Evolutionary conservation across 2,329 filamentous ascomycete species (phyloP).

Genomic region (Alternaria ventricosa): DNA sequence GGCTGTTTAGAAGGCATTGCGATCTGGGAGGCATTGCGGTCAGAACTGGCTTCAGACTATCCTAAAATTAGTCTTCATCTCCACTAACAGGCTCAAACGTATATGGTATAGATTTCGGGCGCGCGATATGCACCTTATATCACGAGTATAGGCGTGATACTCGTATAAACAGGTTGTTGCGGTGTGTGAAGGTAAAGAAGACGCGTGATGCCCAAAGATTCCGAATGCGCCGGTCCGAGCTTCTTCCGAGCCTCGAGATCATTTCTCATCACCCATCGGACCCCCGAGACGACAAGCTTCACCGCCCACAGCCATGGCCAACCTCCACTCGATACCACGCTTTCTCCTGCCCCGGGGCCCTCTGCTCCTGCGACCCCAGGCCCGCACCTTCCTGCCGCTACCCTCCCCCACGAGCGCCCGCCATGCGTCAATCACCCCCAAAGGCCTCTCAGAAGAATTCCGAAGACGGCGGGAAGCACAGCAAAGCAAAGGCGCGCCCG

Average conservation of each 20-base stretch:
- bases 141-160: background rate
- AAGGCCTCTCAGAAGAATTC: slow-evolving; percentile 41
- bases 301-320: slow-evolving; percentile 37
- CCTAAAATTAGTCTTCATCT: slow-evolving; percentile 1
- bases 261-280: slow-evolving; percentile 17
- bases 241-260: slow-evolving; percentile 18
- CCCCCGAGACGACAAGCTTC: slow-evolving; percentile 24
- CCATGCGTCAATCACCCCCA: slow-evolving; percentile 41
- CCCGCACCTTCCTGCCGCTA: slow-evolving; percentile 25
- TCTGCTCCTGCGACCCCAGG: slow-evolving; percentile 31
- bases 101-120: background rate
- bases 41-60: background rate
- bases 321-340: slow-evolving; percentile 43
- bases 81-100: slow-evolving; percentile 2
- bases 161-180: background rate
- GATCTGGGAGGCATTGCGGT: background rate
- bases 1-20: slow-evolving; percentile 13
- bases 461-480: slow-evolving; percentile 33
- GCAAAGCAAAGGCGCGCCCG: slow-evolving; percentile 55
- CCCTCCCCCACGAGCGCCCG: slow-evolving; percentile 26
- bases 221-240: slow-evolving; percentile 19
- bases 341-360: slow-evolving; percentile 41
- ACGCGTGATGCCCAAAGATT: background rate
- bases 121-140: background rate
- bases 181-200: background rate